Conservation (phyloP, 1,284 basidiomycete species). For the Boletus sp. region DNA sequence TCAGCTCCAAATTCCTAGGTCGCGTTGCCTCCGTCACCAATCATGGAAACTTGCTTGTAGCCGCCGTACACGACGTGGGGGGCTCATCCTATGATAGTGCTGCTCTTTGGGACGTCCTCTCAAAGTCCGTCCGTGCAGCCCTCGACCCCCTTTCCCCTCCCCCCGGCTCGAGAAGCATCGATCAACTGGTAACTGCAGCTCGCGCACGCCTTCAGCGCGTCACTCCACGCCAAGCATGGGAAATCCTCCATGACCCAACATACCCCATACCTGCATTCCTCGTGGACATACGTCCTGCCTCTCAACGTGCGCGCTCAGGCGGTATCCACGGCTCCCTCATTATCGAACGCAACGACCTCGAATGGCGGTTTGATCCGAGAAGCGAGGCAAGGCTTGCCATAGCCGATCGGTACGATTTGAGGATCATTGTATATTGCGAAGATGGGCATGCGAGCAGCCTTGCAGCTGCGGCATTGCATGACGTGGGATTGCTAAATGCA, state of each 20-base stretch:
- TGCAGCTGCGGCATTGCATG: conserved; percentile 62
- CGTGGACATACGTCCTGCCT: conserved; percentile 68
- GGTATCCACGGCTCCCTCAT: conserved; percentile 58
- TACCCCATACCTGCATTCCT: conserved; percentile 59
- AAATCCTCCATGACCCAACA: conserved; percentile 50
- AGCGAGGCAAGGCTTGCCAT: conserved; percentile 51
- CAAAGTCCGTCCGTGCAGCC: conserved; percentile 54
- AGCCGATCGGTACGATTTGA: conserved; percentile 66
- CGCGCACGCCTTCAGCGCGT: conserved; percentile 61
- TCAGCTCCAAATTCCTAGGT: conserved; percentile 59
- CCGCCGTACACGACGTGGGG: conserved; percentile 49
- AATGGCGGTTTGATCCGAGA: conserved; percentile 72
- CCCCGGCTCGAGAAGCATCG: conserved; percentile 54
- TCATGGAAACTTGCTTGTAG: conserved; percentile 41
- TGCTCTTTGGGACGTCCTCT: conserved; percentile 61
- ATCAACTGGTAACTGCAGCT: conserved; percentile 50
- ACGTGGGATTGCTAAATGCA: conserved; percentile 63
- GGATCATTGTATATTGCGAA: conserved; percentile 67
- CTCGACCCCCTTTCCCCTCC: conserved; percentile 60
- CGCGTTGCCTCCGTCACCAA: conserved; percentile 42
- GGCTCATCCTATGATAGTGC: conserved; percentile 52
- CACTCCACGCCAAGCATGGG: conserved; percentile 54
- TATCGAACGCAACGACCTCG: conserved; percentile 68
- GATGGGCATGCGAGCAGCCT: conserved; percentile 68
- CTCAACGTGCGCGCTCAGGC: conserved; percentile 52